phyloP scores from a whole-genome alignment of 805 yeast genomes.

The Metschnikowia gelsemii region DNA sequence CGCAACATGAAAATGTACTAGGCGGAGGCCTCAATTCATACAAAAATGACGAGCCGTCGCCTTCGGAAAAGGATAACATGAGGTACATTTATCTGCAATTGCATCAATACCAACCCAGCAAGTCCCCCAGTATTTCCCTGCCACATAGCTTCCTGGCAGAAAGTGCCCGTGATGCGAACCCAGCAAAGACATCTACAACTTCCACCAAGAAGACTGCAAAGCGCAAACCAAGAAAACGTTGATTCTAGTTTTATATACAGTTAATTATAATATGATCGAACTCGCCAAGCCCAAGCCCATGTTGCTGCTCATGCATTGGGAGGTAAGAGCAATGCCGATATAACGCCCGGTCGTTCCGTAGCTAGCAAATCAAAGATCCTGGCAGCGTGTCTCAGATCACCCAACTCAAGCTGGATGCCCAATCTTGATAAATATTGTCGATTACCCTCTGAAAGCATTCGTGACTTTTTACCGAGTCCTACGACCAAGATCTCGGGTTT shows the following conservation, averaged over 20 bases:
- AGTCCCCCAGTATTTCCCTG: background rate
- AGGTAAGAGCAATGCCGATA: constrained; percentile 73
- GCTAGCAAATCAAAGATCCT: constrained; percentile 71
- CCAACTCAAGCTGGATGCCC: constrained; percentile 70
- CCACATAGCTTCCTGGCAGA: background rate
- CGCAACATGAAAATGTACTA: constrained; percentile 36
- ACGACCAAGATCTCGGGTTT: constrained; percentile 73
- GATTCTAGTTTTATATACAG: constrained; percentile 2
- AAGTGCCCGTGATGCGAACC: background rate
- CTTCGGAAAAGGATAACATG: constrained; percentile 16
- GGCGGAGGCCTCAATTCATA: constrained; percentile 7
- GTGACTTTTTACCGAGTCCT: constrained; percentile 65
- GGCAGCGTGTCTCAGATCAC: constrained; percentile 64
- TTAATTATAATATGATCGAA: background rate
- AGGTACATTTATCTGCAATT: constrained; percentile 14
- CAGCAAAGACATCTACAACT: background rate
- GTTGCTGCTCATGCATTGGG: constrained; percentile 57
- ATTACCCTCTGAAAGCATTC: constrained; percentile 61
- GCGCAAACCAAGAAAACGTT: constrained; percentile 10
- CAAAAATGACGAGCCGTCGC: constrained; percentile 12
- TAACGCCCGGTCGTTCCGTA: constrained; percentile 71
- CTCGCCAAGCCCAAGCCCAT: no score
- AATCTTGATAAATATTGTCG: constrained; percentile 47
- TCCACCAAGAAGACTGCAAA: constrained; percentile 11
- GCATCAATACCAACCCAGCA: constrained; percentile 11